Evolutionary conservation across 2,329 filamentous ascomycete species (phyloP).

Genomic region (Ophiocordyceps robertsii): DNA sequence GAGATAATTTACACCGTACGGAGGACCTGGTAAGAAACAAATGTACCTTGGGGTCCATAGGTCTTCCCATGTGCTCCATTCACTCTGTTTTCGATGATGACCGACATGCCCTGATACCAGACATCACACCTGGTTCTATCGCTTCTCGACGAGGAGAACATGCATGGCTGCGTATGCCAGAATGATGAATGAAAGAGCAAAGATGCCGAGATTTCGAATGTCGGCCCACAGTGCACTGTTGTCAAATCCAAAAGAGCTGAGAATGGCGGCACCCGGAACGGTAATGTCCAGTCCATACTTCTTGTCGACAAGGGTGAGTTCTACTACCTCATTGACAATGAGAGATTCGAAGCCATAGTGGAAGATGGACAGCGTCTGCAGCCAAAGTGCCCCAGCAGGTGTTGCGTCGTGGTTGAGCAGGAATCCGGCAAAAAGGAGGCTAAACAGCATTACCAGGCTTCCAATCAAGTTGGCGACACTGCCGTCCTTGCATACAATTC

Average conservation of each 20-base stretch:
- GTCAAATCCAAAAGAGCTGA: constrained; percentile 91
- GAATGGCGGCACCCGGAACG: constrained; percentile 83
- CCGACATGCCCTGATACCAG: too few species aligned
- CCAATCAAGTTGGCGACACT: constrained; percentile 89
- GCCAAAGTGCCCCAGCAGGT: constrained; percentile 70
- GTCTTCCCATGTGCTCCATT: too few species aligned
- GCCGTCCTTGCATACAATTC: constrained; percentile 83
- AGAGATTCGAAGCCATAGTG: constrained; percentile 94
- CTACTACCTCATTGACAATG: constrained; percentile 92
- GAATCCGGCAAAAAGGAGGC: constrained; percentile 83
- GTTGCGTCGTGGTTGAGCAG: constrained; percentile 92
- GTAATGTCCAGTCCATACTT: constrained; percentile 96
- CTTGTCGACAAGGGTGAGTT: constrained; percentile 78
- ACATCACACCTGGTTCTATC: constrained; percentile 11
- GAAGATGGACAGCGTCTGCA: constrained; percentile 92
- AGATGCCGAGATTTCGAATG: constrained; percentile 66
- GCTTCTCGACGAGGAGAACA: constrained; percentile 76
- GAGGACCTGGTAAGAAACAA: too few species aligned
- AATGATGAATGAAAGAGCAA: constrained; percentile 71
- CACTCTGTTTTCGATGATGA: too few species aligned
- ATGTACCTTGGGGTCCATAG: too few species aligned
- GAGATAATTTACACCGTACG: too few species aligned
- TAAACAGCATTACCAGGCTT: constrained; percentile 95
- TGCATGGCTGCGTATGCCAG: constrained; percentile 91
- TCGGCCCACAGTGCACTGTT: constrained; percentile 78